Evolutionary conservation across 164 flowering plant genomes (phyloP).

Genomic region (Kalanchoe fedtschenkoi): DNA sequence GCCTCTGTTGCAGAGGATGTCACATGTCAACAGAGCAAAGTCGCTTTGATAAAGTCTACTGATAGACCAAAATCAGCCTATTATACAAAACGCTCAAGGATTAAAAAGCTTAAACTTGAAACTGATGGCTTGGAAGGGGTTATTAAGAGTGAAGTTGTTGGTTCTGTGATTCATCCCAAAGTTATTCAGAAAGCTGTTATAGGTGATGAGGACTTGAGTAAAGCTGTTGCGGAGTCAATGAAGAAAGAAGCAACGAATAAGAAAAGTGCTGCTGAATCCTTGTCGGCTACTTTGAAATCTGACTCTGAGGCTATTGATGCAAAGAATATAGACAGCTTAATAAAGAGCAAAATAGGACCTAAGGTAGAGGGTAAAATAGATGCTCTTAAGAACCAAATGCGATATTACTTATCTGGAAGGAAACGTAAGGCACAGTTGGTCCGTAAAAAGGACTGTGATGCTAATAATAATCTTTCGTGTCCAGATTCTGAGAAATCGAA

Average conservation of each 20-base stretch:
- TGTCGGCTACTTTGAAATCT: constrained; percentile 17
- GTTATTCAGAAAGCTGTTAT: constrained; percentile 15
- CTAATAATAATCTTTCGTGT: background rate
- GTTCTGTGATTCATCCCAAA: background rate
- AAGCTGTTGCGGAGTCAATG: constrained; percentile 12
- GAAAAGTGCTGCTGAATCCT: constrained; percentile 18
- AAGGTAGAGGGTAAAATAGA: constrained; percentile 1
- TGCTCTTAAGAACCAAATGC: background rate
- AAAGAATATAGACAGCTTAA: constrained; percentile 22
- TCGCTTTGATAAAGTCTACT: background rate
- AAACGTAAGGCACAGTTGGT: background rate
- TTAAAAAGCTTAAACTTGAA: constrained; percentile 3
- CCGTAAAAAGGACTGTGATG: background rate
- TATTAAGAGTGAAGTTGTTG: background rate
- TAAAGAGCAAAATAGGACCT: constrained; percentile 20
- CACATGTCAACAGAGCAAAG: background rate
- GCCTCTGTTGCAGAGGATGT: background rate
- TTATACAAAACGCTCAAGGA: background rate
- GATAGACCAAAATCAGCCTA: background rate
- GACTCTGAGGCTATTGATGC: constrained; percentile 17
- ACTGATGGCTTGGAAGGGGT: constrained; percentile 6
- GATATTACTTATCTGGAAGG: background rate
- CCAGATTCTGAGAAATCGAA: background rate
- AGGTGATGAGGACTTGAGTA: constrained; percentile 6
- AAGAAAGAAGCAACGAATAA: constrained; percentile 20